Evolutionary conservation across 768 basidiomycete species (phyloP), one percentile per base, ranked within the genome.

Genomic region (Leccinum aurantiacum): DNA sequence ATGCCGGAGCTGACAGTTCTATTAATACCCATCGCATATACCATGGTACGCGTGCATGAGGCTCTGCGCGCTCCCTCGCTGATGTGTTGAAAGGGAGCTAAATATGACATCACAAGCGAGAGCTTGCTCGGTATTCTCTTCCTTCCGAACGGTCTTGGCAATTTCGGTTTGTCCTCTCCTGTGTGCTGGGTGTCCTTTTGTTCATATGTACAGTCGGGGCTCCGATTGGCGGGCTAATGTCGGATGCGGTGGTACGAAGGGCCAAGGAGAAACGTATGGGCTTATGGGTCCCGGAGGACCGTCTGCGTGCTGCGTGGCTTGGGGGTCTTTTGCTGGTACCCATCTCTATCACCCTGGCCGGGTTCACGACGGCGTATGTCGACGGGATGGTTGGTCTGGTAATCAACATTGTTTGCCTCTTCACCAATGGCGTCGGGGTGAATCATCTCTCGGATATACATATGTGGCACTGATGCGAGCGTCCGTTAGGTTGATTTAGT

Each of bases 211-310:
- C 41, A 89, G 86, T 84, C 52, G 87, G 88, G 1, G 83, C 87
- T 3, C 82, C 83, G 3, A 61, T 87, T 7, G 80, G 84, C 0
- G 88, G 89, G 1, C 76, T 76, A 15, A 60, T 88, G 0, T 89
- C 89, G 0, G 89, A 90, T 67, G 60, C 64, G 25, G 72, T 79
- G 0, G 75, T 91, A 22, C 73, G 80, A 15, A 68, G 65, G 47
- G 85, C 82, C 73, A 79, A 79, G 17, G 71, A 76, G 49, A 67
- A 74, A 5, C 80, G 87, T 19, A 78, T 78, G 0, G 87, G 86
- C 1, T 64, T 75, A 2, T 88, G 85, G 86, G 80, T 83, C 46
- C 88, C 88, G 0, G 88, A 91, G 69, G 89, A 88, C 61, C 82
- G 88, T 6, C 77, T 90, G 24, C 79, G 84, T 1, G 85, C 79